Evolutionary conservation across 495 filamentous ascomycete genomes (phyloP).

Genomic region (Penicillium coffeae): DNA sequence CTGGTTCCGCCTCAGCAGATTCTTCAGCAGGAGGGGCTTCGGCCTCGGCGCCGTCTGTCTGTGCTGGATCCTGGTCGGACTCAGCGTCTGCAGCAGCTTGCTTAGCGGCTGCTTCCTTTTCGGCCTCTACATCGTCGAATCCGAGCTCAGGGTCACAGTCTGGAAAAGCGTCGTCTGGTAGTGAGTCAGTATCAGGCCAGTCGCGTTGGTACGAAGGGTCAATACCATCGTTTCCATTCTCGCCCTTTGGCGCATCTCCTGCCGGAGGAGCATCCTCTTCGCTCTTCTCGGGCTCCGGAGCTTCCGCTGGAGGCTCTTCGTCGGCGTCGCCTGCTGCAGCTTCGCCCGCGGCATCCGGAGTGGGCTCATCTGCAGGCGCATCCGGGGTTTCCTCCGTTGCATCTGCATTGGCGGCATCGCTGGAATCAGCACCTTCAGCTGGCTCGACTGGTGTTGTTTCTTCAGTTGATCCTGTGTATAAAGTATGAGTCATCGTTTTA

Average conservation of each 20-base stretch:
- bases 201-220: not conserved
- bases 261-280: conserved; percentile 11
- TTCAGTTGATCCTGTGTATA: conserved; percentile 24
- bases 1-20: not conserved
- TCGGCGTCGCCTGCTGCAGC: conserved; percentile 15
- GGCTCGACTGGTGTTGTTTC: conserved; percentile 23
- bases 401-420: conserved; percentile 18
- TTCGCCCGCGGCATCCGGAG: conserved; percentile 16
- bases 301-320: conserved; percentile 14
- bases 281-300: conserved; percentile 9
- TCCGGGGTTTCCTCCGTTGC: conserved; percentile 21
- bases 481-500: conserved; percentile 11
- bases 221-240: conserved; percentile 21
- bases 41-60: not conserved
- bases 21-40: not conserved
- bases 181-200: not conserved
- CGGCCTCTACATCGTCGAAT: conserved; percentile 29
- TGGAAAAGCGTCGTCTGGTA: conserved; percentile 30
- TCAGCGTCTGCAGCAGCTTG: conserved; percentile 23
- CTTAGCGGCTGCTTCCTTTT: conserved; percentile 23
- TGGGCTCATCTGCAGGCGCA: conserved; percentile 12
- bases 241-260: conserved; percentile 10
- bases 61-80: conserved; percentile 13
- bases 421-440: conserved; percentile 21
- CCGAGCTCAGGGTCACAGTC: conserved; percentile 25